Conservation (phyloP, 768 basidiomycete species). For the Exsudoporus frostii region DNA sequence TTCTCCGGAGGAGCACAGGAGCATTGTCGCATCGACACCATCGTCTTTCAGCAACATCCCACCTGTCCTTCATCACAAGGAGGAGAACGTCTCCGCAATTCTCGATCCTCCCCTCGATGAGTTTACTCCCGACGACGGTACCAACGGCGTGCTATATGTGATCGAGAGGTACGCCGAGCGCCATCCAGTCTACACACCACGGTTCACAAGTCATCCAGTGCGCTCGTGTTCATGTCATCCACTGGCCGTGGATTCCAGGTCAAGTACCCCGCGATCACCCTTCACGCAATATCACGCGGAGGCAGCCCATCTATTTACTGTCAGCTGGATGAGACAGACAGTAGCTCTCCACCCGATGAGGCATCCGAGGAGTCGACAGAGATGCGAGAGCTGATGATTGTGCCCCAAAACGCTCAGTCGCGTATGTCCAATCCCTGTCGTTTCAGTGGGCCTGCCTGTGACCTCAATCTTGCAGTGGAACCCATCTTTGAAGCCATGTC, state of each 20-base stretch:
- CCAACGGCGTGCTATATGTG: constrained; percentile 73
- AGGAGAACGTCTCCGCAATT: constrained; percentile 64
- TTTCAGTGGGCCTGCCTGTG: background rate
- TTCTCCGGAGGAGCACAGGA: constrained; percentile 64
- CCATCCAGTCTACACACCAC: constrained; percentile 3
- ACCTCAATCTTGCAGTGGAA: constrained; percentile 53
- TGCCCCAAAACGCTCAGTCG: constrained; percentile 53
- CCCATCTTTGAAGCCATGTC: constrained; percentile 86
- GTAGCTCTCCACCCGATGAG: constrained; percentile 35
- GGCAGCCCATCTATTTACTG: constrained; percentile 79
- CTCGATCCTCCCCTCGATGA: constrained; percentile 68
- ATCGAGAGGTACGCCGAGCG: constrained; percentile 67
- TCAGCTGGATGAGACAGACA: constrained; percentile 76
- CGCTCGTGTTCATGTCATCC: constrained; percentile 71
- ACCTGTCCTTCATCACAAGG: constrained; percentile 71
- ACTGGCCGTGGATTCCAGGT: constrained; percentile 77
- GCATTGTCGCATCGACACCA: constrained; percentile 76
- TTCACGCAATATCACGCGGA: constrained; percentile 85
- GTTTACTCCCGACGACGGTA: constrained; percentile 49
- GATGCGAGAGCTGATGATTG: constrained; percentile 80
- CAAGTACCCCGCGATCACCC: constrained; percentile 84
- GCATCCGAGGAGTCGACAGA: constrained; percentile 37
- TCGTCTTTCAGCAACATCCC: constrained; percentile 82
- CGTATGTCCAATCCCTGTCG: constrained; percentile 45
- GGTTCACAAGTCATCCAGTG: constrained; percentile 39